phyloP scores from a whole-genome alignment of 1,139 yeast species.

The Lodderomyces elongisporus region DNA sequence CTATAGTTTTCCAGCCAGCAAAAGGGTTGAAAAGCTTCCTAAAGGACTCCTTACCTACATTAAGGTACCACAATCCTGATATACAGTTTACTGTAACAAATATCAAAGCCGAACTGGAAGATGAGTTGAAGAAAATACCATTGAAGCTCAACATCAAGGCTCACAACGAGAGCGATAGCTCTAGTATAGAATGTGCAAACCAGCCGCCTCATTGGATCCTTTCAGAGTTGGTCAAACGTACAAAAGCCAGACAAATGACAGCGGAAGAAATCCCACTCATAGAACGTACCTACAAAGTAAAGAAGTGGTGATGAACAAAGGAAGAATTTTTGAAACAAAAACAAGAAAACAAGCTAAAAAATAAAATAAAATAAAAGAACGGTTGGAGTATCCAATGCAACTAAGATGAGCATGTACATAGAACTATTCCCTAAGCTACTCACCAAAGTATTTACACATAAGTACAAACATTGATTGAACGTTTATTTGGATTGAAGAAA shows the following conservation, averaged over 20 bases:
- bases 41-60: constrained; percentile 67
- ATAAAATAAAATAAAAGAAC: neutral
- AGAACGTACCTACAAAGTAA: constrained; percentile 4
- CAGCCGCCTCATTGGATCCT: constrained; percentile 25
- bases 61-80: constrained; percentile 77
- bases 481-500: constrained; percentile 36
- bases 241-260: constrained; percentile 28
- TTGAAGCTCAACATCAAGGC: constrained; percentile 34
- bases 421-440: too few relatives aligned
- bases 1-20: constrained; percentile 23
- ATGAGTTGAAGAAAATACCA: constrained; percentile 44
- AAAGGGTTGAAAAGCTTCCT: constrained; percentile 53
- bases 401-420: constrained; percentile 5
- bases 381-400: too few relatives aligned
- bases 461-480: too few relatives aligned
- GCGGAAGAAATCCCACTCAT: constrained; percentile 22
- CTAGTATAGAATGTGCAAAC: constrained; percentile 30
- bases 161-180: constrained; percentile 13
- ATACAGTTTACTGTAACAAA: constrained; percentile 59
- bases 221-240: constrained; percentile 24
- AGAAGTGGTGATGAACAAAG: too few relatives aligned
- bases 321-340: neutral
- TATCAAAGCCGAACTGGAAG: constrained; percentile 38
- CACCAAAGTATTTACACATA: too few relatives aligned
- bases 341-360: constrained; percentile 1